Percentiles rank a stretch among this genome's conserved stretches.
These are phyloP conservation scores for Tetramitus jugosus DNA, from an alignment of 208 protist species.

Conservation along the genomic window DNA sequence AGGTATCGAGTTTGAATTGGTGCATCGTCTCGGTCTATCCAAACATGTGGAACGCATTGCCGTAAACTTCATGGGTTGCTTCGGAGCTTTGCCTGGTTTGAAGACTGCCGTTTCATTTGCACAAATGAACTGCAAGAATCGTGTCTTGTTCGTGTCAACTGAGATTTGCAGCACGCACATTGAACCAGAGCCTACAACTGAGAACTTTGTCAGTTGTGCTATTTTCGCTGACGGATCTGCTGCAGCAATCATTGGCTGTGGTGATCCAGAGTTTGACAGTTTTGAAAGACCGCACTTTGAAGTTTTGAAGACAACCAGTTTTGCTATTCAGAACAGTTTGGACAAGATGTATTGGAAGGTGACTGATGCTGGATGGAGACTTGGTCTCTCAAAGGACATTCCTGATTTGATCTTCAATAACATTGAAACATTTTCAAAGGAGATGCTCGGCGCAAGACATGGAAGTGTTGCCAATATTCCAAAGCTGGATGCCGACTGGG, in stretches of 20 bases:
- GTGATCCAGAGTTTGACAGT: background rate
- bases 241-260: background rate
- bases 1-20: conserved; percentile 9
- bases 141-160: conserved; percentile 11
- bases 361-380: background rate
- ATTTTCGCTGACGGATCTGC: conserved; percentile 15
- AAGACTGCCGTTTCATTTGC: background rate
- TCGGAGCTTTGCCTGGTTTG: background rate
- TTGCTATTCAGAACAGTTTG: background rate
- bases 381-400: conserved; percentile 5
- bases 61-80: conserved; percentile 6
- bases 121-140: background rate
- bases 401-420: background rate
- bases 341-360: conserved; percentile 12
- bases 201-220: background rate
- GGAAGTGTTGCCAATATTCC: background rate
- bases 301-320: background rate
- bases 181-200: background rate
- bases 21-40: background rate
- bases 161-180: background rate
- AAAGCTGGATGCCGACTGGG: background rate
- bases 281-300: background rate
- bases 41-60: background rate
- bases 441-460: background rate
- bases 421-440: background rate